A percentile compares a stretch with the other conserved stretches of the same genome.
These are phyloP conservation scores for Verticillium dahliae DNA, from an alignment of 2,329 filamentous ascomycete species.

Conservation along the genomic window DNA sequence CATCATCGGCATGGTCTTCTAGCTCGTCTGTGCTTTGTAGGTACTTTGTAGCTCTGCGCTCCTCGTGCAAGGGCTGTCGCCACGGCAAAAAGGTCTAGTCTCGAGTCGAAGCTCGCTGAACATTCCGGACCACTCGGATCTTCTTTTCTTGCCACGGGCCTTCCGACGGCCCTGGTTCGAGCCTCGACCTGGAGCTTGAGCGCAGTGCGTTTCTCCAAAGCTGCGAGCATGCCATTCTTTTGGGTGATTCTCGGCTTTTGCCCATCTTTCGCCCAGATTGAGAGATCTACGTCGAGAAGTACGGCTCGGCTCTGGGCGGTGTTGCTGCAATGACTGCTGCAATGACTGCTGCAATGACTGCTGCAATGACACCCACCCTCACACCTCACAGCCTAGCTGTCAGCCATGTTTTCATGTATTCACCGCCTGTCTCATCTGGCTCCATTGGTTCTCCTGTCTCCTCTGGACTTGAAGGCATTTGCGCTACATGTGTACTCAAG, in stretches of 20 bases:
- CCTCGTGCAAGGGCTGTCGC: neutral
- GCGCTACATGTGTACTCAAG: neutral
- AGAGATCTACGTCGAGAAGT: too few relatives aligned
- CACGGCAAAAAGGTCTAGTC: neutral
- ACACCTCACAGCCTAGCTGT: neutral
- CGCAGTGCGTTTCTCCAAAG: neutral
- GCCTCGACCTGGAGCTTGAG: neutral
- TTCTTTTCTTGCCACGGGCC: constrained; percentile 13
- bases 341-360: neutral
- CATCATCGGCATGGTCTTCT: neutral
- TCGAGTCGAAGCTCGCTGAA: neutral
- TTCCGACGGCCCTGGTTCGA: constrained; percentile 7
- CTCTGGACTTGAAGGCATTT: neutral
- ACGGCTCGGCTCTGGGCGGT: too few relatives aligned
- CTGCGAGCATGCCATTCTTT: neutral
- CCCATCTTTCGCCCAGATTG: too few relatives aligned
- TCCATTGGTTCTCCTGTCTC: neutral
- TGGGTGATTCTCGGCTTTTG: neutral
- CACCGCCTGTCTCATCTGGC: neutral
- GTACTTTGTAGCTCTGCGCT: neutral
- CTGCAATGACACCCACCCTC: neutral
- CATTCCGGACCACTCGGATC: constrained; percentile 13
- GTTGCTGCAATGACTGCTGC: neutral
- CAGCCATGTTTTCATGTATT: neutral
- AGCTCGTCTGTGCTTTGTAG: neutral